Evolutionary conservation across 768 basidiomycete genomes (phyloP), one percentile per base, ranked within the genome.

Genomic region (Paxillus rubicundulus): DNA sequence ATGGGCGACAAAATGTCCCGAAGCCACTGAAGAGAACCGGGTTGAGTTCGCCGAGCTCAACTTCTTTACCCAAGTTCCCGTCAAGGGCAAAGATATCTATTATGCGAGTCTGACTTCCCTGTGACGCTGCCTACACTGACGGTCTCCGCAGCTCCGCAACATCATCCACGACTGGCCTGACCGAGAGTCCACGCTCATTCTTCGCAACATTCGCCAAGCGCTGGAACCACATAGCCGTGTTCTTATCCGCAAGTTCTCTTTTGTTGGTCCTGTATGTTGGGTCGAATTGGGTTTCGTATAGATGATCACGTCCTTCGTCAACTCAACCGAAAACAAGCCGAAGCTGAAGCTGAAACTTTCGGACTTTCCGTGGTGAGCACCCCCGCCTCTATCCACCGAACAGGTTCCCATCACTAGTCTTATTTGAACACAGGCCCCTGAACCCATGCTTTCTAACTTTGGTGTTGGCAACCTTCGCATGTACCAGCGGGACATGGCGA

Each of bases 121-220:
- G 24, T 38, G n/a, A 9, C 14, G 18, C 4, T 10, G 28, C 34
- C 43, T 24, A 43, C 21, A 12, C 28, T 30, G 24, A 18, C 20
- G 14, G 24, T 27, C n/a, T 42, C 8, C 13, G 33, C 33, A 33
- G 33, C 33, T 33, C 33, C 33, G 33, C 33, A 60, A 59, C 28
- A 61, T 67, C 41, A 60, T 65, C 24, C 71, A 71, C 41, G 60
- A 72, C 50, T 73, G 70, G 71, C 59, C 68, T 9, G 72, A 72
- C 49, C 49, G 58, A 2, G 57, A 64, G 17, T 55, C 63, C 14
- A 32, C 50, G 1, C 48, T 59, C 5, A 70, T 72, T 36, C 55
- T 72, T 17, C 50, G 47, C 18, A 69, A 70, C 49, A 32, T 73
- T 44, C 60, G 67, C 18, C 47, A 59, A 52, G 69, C 65, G 6